Evolutionary conservation across 352 stramenopile species (phyloP), one percentile per base, ranked within the genome.

Genomic region (Albugo candida): DNA sequence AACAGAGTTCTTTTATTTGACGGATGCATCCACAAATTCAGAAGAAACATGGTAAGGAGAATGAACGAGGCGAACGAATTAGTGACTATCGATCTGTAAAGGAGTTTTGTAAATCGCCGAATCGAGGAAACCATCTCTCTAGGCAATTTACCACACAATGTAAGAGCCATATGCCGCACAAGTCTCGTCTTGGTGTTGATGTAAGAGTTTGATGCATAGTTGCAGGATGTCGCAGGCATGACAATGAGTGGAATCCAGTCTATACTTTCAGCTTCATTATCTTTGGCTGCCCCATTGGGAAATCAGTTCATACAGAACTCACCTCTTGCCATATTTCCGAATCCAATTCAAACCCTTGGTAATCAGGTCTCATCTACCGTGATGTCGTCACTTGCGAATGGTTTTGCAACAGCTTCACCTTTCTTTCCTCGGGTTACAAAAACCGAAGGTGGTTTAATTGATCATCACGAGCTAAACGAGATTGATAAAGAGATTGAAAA

Each of bases 61-160:
- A 8, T 8, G n/a, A 31, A 31, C 8, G 3, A 31, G 24, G 24
- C 8, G 24, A 31, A 31, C 24, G 8, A 31, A 31, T 8, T 31
- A 31, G 24, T 31, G 8, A 31, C 8, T 10, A 10, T 31, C 3
- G 8, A 3, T 31, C 8, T 31, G 3, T 31, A 8, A 31, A 31
- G 24, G 24, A 61, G 58, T 14, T 92, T 92, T 48, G 54, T 92
- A 14, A 72, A 88, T 53, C 78, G 76, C 47, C 73, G 78, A 42
- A 52, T 92, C 20, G 73, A 88, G 43, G 78, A 92, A 56, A 81
- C 71, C 47, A 80, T 88, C 47, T 56, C 67, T 45, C 70, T 92
- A 10, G 75, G 74, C 49, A 76, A 92, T 36, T 24, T 83, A 11
- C 78, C 78, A 1, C 71, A 83, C 41, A 88, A 83, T 48, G 78